phyloP scores from a whole-genome alignment of 192 early-diverging fungal species.

The Coemansia sp. region DNA sequence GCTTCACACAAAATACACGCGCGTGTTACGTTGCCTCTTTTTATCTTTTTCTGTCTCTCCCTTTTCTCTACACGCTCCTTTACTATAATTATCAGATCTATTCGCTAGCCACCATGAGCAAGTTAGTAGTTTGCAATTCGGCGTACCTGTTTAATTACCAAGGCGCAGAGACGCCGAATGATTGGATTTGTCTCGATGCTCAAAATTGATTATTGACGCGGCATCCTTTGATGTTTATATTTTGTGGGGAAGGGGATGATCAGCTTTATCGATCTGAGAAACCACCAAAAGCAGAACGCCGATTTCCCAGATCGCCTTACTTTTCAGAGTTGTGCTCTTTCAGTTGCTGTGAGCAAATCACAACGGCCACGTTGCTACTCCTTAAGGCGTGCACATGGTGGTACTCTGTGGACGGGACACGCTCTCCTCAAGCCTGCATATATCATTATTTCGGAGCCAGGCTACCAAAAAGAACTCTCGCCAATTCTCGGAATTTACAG shows the following conservation, averaged over 20 bases:
- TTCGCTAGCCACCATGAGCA: no score
- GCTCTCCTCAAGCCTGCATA: background rate
- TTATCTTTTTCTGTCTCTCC: background rate
- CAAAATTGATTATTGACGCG: no score
- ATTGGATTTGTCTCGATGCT: background rate
- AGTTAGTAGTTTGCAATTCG: background rate
- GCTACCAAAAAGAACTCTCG: background rate
- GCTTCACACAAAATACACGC: conserved; percentile 5
- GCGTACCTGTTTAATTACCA: background rate
- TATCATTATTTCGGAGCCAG: background rate
- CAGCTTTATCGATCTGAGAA: no score
- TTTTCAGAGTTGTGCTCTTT: background rate
- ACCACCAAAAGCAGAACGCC: background rate
- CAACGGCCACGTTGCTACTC: background rate
- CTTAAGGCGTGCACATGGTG: background rate
- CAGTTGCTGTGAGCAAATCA: background rate
- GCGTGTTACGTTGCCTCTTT: conserved; percentile 3
- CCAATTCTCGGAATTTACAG: no score
- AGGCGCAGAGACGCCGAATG: background rate
- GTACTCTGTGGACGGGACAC: background rate
- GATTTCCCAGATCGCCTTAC: background rate
- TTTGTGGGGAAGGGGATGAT: no score
- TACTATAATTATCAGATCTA: background rate
- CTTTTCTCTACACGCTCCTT: background rate
- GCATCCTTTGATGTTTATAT: no score